Percentiles rank a stretch among this genome's conserved stretches.
phyloP scores from a whole-genome alignment of 1,284 basidiomycete species.

The Puccinia triticina region DNA sequence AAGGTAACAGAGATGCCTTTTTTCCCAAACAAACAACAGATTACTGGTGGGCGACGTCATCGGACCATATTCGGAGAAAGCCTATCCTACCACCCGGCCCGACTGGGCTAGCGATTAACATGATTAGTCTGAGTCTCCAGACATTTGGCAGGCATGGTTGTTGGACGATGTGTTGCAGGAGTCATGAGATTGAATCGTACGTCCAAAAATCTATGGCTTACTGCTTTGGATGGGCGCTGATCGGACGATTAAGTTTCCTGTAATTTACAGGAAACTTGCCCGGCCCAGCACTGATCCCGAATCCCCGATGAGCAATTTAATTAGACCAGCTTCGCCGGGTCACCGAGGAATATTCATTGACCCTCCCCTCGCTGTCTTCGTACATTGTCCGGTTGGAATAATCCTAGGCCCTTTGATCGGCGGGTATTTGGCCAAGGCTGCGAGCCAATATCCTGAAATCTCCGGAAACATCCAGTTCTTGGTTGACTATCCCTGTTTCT shows the following conservation, averaged over 20 bases:
- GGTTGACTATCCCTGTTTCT: constrained; percentile 42
- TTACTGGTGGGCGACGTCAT: constrained; percentile 53
- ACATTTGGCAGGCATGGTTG: constrained; percentile 42
- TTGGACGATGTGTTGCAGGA: constrained; percentile 39
- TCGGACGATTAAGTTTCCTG: no score
- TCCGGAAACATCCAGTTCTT: constrained; percentile 29
- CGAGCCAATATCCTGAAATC: constrained; percentile 33
- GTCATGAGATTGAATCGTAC: constrained; percentile 47
- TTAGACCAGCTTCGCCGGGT: not conserved
- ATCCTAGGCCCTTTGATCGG: constrained; percentile 46
- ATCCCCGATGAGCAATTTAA: constrained; percentile 28
- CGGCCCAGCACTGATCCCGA: no score
- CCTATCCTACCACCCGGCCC: constrained; percentile 53
- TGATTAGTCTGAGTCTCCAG: constrained; percentile 51
- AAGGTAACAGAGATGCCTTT: not conserved
- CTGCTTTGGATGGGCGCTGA: not conserved
- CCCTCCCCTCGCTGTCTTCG: not conserved
- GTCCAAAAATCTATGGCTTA: not conserved
- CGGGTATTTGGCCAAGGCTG: constrained; percentile 46
- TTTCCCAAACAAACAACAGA: not conserved
- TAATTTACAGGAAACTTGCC: constrained; percentile 36
- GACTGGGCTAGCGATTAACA: constrained; percentile 51
- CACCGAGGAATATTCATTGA: not conserved
- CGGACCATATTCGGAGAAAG: constrained; percentile 53
- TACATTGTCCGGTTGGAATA: constrained; percentile 25